A percentile compares a stretch with the other conserved stretches of the same genome.
Conservation (phyloP, 208 protist genomes). For the Trichomonas vaginalis region DNA sequence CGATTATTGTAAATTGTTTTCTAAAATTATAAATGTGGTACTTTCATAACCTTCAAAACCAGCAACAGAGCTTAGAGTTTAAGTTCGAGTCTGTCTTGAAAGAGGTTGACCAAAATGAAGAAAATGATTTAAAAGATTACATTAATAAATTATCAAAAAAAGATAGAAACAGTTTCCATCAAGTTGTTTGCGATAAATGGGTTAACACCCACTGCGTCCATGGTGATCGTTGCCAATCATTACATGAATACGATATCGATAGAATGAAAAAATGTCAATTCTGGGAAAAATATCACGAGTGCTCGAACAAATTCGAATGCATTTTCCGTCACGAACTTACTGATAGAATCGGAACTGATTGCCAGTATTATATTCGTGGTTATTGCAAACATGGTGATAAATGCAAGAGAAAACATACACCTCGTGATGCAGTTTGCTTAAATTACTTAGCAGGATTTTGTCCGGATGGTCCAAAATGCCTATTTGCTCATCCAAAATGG, state of each 20-base stretch:
- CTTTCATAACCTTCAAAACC: background rate
- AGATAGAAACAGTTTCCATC: background rate
- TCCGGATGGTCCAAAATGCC: background rate
- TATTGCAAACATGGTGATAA: background rate
- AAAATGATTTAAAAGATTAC: background rate
- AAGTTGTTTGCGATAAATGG: background rate
- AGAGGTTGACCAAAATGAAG: background rate
- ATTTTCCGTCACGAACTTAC: background rate
- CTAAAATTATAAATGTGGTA: background rate
- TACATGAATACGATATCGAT: background rate
- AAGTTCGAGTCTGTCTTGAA: background rate
- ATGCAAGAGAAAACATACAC: background rate
- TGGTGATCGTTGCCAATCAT: background rate
- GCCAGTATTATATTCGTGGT: background rate
- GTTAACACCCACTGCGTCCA: background rate
- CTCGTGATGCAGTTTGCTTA: background rate
- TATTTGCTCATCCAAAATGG: background rate
- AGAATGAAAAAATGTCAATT: constrained; percentile 11
- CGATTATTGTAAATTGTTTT: background rate
- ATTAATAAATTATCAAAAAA: background rate
- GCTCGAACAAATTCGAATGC: background rate
- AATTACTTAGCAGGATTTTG: background rate
- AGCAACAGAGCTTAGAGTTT: background rate
- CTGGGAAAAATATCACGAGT: background rate
- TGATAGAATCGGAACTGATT: background rate